Evolutionary conservation across 345 rosid species (phyloP), one percentile per base, ranked within the genome.

Genomic region (Nephelium lappaceum): DNA sequence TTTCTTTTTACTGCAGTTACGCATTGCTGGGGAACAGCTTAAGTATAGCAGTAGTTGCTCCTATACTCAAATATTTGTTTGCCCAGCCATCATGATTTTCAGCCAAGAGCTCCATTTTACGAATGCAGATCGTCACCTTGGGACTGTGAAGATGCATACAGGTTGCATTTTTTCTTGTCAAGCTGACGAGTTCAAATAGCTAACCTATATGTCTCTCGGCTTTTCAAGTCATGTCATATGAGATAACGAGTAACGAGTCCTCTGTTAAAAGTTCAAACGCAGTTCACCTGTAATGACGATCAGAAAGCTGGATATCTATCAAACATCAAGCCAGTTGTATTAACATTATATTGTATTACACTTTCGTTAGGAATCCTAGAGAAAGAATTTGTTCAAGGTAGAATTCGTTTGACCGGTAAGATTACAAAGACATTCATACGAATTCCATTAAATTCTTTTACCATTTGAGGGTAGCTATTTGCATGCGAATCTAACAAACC

Each of bases 11-110:
- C 71, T 86, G 85, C 89, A 95, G 99, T 76, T 95, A 92, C 63
- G 99, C 99, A 31, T 76, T 95, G 86, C 89, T 93, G 62, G 99
- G 99, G 43, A 95, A 95, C 88, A 92, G 99, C 81, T 86, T 95
- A 81, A 93, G 98, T 76, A 78, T 91, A 67, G 97, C 97, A 1
- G 99, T 93, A 8, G 98, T 95, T 68, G 91, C 95, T 65, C 95
- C 98, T 69, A 83, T 95, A 72, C 95, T 95, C 63, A 75, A 76
- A 42, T 89, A 95, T 80, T 85, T 93, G 31, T 95, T 95, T 69
- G 58, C 78, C n/a, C 83, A 89, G 71, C 84, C 78, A 42, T 76
- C 80, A 16, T 86, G 84, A 86, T 77, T 84, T 69, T 78, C 3
- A 7, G 69, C 8, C 71, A 51, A 72, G 80, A 72, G n/a, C 11